Evolutionary conservation across 768 basidiomycete species (phyloP).

Genomic region (Paxillus rubicundulus): DNA sequence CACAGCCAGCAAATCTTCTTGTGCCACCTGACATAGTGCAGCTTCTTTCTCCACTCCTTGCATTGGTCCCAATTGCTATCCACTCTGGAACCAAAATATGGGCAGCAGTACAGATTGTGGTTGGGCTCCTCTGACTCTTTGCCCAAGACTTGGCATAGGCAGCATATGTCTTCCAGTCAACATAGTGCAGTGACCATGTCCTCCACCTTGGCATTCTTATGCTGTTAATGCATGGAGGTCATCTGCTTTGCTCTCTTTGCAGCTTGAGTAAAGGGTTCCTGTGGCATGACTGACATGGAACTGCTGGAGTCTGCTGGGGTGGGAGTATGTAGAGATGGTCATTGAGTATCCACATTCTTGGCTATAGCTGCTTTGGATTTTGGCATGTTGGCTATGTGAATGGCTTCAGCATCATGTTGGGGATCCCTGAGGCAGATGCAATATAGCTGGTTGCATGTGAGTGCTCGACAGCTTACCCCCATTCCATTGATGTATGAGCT

Average conservation of each 20-base stretch:
- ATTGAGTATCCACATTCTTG: no score
- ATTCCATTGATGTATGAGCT: slow-evolving; percentile 1
- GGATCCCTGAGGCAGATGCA: no score
- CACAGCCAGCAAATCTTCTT: slow-evolving; percentile 10
- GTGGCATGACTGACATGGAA: not conserved
- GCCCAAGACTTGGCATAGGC: not conserved
- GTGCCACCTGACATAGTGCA: slow-evolving; percentile 1
- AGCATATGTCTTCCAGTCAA: not conserved
- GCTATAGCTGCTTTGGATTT: no score
- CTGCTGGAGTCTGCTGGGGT: no score
- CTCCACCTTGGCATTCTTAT: not conserved
- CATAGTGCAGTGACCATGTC: not conserved
- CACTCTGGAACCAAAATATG: not conserved
- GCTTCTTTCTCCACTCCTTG: not conserved
- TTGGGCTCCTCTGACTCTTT: no score
- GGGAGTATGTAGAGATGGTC: no score
- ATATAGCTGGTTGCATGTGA: not conserved
- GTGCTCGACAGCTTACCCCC: not conserved
- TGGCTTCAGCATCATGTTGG: no score
- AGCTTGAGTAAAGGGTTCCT: no score
- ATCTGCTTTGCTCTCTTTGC: no score
- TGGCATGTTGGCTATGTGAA: no score
- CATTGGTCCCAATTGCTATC: not conserved
- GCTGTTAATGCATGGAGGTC: not conserved
- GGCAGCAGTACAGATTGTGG: not conserved